Conservation (phyloP, 371 early-diverging fungal genomes). For the Entomophthora muscae region DNA sequence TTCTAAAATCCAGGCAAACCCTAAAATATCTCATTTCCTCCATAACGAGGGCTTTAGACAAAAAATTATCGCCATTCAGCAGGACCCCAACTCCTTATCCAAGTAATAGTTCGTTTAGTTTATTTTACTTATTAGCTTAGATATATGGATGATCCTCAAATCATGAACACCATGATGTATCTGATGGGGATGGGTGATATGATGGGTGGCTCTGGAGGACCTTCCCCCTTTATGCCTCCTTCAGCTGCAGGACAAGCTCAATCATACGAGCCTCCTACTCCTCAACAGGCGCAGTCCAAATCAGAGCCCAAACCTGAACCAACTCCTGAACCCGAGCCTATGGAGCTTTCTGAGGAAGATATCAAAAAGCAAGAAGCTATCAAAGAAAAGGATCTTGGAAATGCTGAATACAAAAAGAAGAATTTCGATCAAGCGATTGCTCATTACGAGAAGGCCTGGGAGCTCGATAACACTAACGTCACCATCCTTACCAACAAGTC, state of each 20-base stretch:
- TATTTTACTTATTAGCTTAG: not conserved
- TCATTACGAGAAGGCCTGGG: constrained; percentile 85
- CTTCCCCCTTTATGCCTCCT: constrained; percentile 10
- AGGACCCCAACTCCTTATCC: constrained; percentile 29
- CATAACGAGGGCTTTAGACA: constrained; percentile 49
- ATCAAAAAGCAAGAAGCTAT: constrained; percentile 49
- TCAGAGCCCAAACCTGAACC: constrained; percentile 14
- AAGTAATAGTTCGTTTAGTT: constrained; percentile 14
- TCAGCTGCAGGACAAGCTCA: constrained; percentile 10
- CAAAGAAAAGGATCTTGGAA: constrained; percentile 80
- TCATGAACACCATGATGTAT: constrained; percentile 48
- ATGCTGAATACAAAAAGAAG: constrained; percentile 81
- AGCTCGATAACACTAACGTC: constrained; percentile 70
- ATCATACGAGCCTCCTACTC: constrained; percentile 1
- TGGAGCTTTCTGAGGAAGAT: constrained; percentile 26
- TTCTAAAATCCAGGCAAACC: constrained; percentile 57
- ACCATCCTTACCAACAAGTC: constrained; percentile 90
- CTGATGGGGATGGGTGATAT: constrained; percentile 49
- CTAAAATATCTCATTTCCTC: constrained; percentile 42
- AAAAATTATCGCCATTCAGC: constrained; percentile 45
- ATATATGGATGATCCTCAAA: constrained; percentile 38
- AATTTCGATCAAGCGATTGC: constrained; percentile 75
- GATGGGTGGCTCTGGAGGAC: constrained; percentile 13
- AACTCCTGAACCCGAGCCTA: constrained; percentile 14
- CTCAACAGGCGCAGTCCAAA: constrained; percentile 12